phyloP scores from a whole-genome alignment of 768 basidiomycete species.

The Naganishia vaughanmartiniae region DNA sequence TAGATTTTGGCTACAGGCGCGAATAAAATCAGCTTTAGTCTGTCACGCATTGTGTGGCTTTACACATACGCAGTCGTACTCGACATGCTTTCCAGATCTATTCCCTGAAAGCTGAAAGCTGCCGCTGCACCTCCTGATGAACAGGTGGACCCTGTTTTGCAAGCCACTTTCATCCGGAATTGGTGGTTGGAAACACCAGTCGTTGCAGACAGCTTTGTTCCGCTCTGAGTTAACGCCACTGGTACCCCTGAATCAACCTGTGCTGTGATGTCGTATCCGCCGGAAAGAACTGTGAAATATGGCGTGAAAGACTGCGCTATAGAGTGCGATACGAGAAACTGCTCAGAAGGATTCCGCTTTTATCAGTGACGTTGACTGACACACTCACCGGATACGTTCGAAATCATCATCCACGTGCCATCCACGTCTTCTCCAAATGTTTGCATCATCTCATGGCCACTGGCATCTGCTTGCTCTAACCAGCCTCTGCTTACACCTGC shows the following conservation, averaged over 20 bases:
- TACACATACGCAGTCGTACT: neutral
- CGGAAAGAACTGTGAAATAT: neutral
- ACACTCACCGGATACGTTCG: neutral
- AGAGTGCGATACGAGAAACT: neutral
- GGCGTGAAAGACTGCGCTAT: constrained; percentile 15
- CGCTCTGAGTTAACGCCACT: neutral
- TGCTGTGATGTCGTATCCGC: neutral
- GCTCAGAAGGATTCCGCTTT: neutral
- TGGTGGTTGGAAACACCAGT: neutral
- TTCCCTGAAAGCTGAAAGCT: constrained; percentile 10
- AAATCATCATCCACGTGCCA: constrained; percentile 8
- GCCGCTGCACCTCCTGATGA: neutral
- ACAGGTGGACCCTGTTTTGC: neutral
- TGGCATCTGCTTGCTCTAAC: neutral
- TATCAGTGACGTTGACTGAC: neutral
- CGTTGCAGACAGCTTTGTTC: neutral
- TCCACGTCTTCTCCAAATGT: constrained; percentile 7
- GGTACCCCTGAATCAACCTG: constrained; percentile 5
- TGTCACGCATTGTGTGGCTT: neutral
- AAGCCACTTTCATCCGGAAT: neutral
- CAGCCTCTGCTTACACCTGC: neutral
- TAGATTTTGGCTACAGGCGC: neutral
- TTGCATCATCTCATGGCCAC: neutral
- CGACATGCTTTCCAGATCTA: neutral
- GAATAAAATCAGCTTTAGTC: neutral